Evolutionary conservation across 176 grass and related monocot species (phyloP).

Genomic region (Cenchrus fungigraminus): DNA sequence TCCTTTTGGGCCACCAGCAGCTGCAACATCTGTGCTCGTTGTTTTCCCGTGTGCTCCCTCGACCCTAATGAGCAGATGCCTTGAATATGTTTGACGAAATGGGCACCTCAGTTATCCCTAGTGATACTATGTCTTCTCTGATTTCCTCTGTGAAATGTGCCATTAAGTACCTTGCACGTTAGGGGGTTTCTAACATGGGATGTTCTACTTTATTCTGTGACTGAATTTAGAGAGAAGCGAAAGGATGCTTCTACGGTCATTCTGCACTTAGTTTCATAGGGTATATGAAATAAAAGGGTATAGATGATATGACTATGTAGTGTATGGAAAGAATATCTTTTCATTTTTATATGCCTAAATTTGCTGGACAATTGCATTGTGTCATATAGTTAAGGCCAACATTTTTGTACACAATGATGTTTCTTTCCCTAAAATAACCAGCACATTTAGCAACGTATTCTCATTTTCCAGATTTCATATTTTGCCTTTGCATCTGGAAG

Average conservation of each 20-base stretch:
- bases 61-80: no score
- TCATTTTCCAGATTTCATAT: not conserved
- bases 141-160: conserved; percentile 6
- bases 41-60: no score
- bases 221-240: not conserved
- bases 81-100: no score
- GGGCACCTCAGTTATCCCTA: conserved; percentile 58
- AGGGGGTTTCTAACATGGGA: not conserved
- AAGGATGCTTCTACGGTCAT: not conserved
- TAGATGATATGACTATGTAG: not conserved
- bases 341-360: not conserved
- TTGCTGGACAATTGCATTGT: no score
- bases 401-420: not conserved
- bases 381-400: no score
- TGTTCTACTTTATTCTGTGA: not conserved
- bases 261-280: not conserved
- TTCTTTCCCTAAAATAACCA: not conserved
- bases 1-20: no score
- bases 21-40: no score
- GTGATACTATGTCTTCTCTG: conserved; percentile 24
- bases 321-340: not conserved
- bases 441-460: not conserved
- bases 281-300: not conserved
- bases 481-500: not conserved
- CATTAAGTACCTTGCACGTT: not conserved